Percentiles rank a stretch among this genome's conserved stretches.
These are phyloP conservation scores for Camellia lanceoleosa DNA, from an alignment of 148 eudicot genomes.

Conservation along the genomic window DNA sequence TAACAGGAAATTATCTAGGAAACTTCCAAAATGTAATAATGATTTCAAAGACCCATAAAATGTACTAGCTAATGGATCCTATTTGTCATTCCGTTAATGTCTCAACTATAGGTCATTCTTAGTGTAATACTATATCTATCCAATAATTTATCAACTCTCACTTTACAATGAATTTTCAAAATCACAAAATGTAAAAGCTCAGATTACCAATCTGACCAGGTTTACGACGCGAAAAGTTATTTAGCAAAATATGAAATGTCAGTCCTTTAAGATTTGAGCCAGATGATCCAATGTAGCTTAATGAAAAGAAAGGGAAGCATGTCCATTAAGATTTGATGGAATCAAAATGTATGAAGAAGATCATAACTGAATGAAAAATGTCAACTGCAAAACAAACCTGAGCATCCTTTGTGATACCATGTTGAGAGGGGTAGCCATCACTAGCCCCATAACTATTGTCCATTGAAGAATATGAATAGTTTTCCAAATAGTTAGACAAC, in stretches of 20 bases:
- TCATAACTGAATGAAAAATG: too few relatives aligned
- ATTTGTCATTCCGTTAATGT: not conserved
- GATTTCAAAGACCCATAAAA: not conserved
- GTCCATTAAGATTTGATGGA: too few relatives aligned
- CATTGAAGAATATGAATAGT: slow-evolving; percentile 13
- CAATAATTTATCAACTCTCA: not conserved
- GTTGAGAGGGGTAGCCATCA: slow-evolving; percentile 92
- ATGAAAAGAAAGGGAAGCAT: slow-evolving; percentile 1
- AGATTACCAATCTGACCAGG: too few relatives aligned
- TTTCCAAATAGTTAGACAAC: slow-evolving; percentile 5
- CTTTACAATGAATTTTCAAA: not conserved
- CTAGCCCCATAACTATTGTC: slow-evolving; percentile 80
- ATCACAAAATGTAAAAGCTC: too few relatives aligned
- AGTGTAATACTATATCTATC: not conserved
- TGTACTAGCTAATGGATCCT: not conserved
- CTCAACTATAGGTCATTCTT: not conserved
- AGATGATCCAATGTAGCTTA: slow-evolving; percentile 94
- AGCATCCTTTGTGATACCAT: slow-evolving; percentile 84
- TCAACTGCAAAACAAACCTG: slow-evolving; percentile 47
- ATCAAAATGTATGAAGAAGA: too few relatives aligned
- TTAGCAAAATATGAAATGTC: slow-evolving; percentile 34
- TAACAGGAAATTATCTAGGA: not conserved
- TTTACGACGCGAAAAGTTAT: not conserved
- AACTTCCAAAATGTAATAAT: not conserved
- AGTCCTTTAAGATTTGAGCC: slow-evolving; percentile 49